Conservation (phyloP, 2,329 filamentous ascomycete genomes). For the Trichophyton schoenleinii region DNA sequence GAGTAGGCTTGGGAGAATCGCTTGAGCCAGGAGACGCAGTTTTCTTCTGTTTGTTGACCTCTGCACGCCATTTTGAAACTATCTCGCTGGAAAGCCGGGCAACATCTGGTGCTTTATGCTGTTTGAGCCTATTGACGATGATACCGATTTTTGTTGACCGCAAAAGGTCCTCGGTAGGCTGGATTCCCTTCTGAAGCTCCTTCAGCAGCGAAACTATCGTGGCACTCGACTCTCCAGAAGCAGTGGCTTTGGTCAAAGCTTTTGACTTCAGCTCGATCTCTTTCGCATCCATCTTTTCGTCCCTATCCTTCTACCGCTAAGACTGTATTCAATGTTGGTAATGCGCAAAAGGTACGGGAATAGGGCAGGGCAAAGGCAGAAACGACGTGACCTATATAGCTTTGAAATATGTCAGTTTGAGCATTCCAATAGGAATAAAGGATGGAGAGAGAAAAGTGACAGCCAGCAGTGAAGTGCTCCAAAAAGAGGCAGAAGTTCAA, state of each 20-base stretch:
- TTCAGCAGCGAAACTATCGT: slow-evolving; percentile 63
- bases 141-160: slow-evolving; percentile 86
- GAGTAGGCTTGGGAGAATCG: slow-evolving; percentile 32
- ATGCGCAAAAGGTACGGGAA: neutral
- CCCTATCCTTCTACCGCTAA: neutral
- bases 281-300: slow-evolving; percentile 57
- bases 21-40: slow-evolving; percentile 30
- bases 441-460: neutral
- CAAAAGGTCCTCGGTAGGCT: slow-evolving; percentile 78
- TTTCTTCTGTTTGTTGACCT: slow-evolving; percentile 40
- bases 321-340: neutral
- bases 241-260: slow-evolving; percentile 65
- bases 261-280: slow-evolving; percentile 67
- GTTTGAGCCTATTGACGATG: slow-evolving; percentile 71
- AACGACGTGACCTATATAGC: neutral
- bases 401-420: neutral
- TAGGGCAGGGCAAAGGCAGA: neutral
- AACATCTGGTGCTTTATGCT: slow-evolving; percentile 62
- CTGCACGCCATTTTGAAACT: slow-evolving; percentile 53
- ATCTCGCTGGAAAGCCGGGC: slow-evolving; percentile 66
- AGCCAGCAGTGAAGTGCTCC: neutral
- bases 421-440: too few relatives aligned
- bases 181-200: slow-evolving; percentile 65
- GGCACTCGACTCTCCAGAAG: slow-evolving; percentile 58
- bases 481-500: neutral